Conservation (phyloP, 306 rosid species). For the Dalbergia cochinchinensis region DNA sequence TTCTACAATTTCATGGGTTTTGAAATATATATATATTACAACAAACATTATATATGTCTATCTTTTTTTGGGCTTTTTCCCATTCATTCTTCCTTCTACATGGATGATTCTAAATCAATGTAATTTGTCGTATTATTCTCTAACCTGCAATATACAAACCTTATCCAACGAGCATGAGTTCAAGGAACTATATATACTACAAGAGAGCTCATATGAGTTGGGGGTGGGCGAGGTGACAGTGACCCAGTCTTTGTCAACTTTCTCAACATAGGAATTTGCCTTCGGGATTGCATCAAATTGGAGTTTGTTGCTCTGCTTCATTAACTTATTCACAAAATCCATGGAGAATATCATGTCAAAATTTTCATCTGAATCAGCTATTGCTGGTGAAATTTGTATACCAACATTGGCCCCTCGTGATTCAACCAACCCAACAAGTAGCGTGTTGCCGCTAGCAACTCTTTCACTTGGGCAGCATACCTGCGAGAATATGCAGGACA, state of each 20-base stretch:
- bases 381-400: constrained; percentile 59
- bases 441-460: constrained; percentile 57
- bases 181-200: constrained; percentile 72
- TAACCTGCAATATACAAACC: constrained; percentile 70
- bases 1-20: not conserved
- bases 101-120: constrained; percentile 6
- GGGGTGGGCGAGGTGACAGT: constrained; percentile 68
- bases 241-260: constrained; percentile 82
- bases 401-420: constrained; percentile 67
- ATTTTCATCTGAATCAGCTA: constrained; percentile 53
- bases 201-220: constrained; percentile 74
- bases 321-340: constrained; percentile 64
- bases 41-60: not conserved
- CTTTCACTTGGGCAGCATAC: constrained; percentile 65
- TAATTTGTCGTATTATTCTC: constrained; percentile 44
- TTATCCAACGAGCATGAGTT: constrained; percentile 65
- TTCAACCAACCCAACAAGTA: constrained; percentile 69
- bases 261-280: constrained; percentile 67
- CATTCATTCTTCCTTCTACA: constrained; percentile 17
- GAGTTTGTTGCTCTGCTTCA: constrained; percentile 62
- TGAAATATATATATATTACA: not conserved
- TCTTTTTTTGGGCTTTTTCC: not conserved
- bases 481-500: constrained; percentile 57
- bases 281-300: constrained; percentile 65
- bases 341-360: constrained; percentile 73